Conservation (phyloP, 352 stramenopile species). For the Halophytophthora batemanensis region DNA sequence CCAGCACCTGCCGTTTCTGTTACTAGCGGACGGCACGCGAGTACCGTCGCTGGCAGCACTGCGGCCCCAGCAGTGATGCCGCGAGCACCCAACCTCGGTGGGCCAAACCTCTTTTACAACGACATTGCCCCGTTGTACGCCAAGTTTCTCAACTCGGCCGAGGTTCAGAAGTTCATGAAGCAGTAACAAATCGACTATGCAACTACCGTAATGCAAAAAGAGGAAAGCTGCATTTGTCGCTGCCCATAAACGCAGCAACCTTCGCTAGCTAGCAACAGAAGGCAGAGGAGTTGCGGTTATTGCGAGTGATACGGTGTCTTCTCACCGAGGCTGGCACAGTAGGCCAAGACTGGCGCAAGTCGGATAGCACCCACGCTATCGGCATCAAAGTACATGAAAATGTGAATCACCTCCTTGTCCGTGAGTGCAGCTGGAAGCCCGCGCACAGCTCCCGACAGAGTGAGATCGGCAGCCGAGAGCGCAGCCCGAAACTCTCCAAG, state of each 20-base stretch:
- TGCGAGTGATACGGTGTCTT: conserved; percentile 17
- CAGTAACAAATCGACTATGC: conserved; percentile 5
- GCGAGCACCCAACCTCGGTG: conserved; percentile 18
- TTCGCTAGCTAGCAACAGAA: not conserved
- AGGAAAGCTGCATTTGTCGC: not conserved
- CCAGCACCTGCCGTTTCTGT: conserved; percentile 1
- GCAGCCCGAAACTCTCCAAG: conserved; percentile 42
- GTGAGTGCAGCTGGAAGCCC: conserved; percentile 20
- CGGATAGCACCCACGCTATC: conserved; percentile 63
- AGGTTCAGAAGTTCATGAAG: conserved; percentile 55
- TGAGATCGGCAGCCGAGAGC: conserved; percentile 12
- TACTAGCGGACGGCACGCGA: conserved; percentile 4
- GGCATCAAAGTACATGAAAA: conserved; percentile 78
- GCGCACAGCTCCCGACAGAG: conserved; percentile 2
- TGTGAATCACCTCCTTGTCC: conserved; percentile 63
- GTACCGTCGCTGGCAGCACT: not conserved
- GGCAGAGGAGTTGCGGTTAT: not conserved
- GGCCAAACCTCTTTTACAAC: conserved; percentile 62
- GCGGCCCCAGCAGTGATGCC: conserved; percentile 1
- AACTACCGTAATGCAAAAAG: not conserved
- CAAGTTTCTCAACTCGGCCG: conserved; percentile 70
- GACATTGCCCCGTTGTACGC: conserved; percentile 72
- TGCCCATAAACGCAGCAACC: not conserved
- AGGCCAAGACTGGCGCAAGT: conserved; percentile 34
- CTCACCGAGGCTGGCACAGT: conserved; percentile 25